Evolutionary conservation across 495 filamentous ascomycete species (phyloP), one percentile per base, ranked within the genome.

Genomic region (Tuber indicum): DNA sequence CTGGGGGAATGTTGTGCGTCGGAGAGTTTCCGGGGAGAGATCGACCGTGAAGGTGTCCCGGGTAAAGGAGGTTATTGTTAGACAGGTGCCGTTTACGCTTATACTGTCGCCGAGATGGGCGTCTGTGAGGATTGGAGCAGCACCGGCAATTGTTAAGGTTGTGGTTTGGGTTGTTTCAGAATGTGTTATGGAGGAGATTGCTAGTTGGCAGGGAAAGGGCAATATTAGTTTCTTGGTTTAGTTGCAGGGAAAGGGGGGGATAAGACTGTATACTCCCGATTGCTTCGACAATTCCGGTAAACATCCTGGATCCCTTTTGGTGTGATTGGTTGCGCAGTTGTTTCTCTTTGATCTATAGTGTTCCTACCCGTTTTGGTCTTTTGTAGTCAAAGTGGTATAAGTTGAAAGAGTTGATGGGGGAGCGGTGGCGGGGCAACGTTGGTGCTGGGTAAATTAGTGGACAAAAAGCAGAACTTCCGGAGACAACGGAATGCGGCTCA

Each of bases 281-380:
- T 72, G 90, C 92, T 86, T 99, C 96, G 62, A 99, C 93, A 77
- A 99, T 92, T 77, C 96, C 96, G 72, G 96, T 99, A 84, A 99
- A 99, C 96, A 99, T 99, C 70, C 72, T 89, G 84, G 77, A 66
- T 17, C 26, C 8, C 58, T 66, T 66, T 66, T 36, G n/a, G 26
- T 36, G 58, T 0, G 23, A 62, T 16, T 62, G 12, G 58, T 16
- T 32, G 10, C 7, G 3, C 47, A 1, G 21, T n/a, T 23, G 6
- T n/a, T 52, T 52, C 1, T n/a, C 23, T 52, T 8, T n/a, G 39
- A 0, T n/a, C 19, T n/a, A 47, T 19, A 47, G 16, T 3, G 52
- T 23, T n/a, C 49, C 23, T 10, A 32, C 52, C 10, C 52, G 23
- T 32, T 66, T 36, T 16, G 1, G 3, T 36, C 58, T 14, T 66